phyloP scores from a whole-genome alignment of 192 early-diverging fungal species.

The Umbelopsis isabellina region DNA sequence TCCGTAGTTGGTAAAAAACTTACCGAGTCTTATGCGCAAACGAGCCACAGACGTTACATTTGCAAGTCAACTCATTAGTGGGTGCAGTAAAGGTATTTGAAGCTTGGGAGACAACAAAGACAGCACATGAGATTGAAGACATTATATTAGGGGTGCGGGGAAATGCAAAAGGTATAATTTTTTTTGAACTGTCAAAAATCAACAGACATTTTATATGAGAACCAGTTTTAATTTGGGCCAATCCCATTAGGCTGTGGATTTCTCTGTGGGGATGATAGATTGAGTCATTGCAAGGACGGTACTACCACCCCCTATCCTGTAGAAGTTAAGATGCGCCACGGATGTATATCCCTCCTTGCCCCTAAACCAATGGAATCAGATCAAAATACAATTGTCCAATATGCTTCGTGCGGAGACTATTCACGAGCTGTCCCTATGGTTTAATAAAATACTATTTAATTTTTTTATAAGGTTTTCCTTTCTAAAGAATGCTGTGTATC shows the following conservation, averaged over 20 bases:
- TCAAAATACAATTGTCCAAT: background rate
- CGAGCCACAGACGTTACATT: constrained; percentile 20
- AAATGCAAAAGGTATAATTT: background rate
- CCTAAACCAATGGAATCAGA: constrained; percentile 8
- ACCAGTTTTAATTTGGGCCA: background rate
- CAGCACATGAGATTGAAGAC: constrained; percentile 1
- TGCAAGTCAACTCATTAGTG: constrained; percentile 12
- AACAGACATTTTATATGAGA: background rate
- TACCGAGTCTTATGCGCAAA: constrained; percentile 20
- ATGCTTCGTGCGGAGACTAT: background rate
- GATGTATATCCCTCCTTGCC: background rate
- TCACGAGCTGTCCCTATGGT: too few relatives aligned
- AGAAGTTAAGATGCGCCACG: background rate
- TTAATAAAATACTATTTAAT: too few relatives aligned
- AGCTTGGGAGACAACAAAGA: constrained; percentile 6
- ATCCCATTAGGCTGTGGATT: background rate
- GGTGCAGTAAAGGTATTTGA: background rate
- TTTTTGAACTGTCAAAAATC: constrained; percentile 5
- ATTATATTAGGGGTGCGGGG: background rate
- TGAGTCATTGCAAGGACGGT: background rate
- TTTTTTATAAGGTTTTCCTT: too few relatives aligned
- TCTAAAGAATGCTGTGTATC: too few relatives aligned
- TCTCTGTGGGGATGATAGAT: background rate
- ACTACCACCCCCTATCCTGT: background rate
- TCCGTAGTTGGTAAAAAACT: background rate